phyloP scores from a whole-genome alignment of 768 basidiomycete species.

The Amanita exitialis region DNA sequence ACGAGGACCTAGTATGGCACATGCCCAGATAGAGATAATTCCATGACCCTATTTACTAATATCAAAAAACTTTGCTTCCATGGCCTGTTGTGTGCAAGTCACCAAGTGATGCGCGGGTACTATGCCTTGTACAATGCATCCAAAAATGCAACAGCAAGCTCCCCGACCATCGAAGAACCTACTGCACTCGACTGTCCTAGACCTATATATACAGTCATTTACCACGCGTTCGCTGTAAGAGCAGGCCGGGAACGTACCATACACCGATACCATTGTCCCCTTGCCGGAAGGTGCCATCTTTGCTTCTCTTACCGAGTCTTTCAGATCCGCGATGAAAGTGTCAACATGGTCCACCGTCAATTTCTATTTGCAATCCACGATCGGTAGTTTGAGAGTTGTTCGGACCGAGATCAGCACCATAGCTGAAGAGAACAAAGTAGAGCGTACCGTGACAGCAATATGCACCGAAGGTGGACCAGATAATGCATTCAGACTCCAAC shows the following conservation, averaged over 20 bases:
- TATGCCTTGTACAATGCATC: constrained; percentile 78
- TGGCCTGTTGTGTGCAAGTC: neutral
- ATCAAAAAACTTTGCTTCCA: too few relatives aligned
- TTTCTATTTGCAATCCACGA: constrained; percentile 33
- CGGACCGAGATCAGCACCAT: neutral
- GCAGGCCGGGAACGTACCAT: constrained; percentile 46
- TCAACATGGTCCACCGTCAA: constrained; percentile 73
- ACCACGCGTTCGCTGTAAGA: neutral
- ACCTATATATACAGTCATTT: constrained; percentile 31
- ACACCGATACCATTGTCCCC: constrained; percentile 87
- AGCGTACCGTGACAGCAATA: constrained; percentile 84
- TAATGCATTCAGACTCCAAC: constrained; percentile 90
- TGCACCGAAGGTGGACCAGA: constrained; percentile 76
- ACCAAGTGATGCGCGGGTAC: constrained; percentile 2
- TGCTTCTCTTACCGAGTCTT: constrained; percentile 64
- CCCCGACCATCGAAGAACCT: constrained; percentile 71
- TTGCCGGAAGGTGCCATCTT: constrained; percentile 54
- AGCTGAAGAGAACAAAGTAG: neutral
- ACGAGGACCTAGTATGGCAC: too few relatives aligned
- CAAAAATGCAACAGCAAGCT: constrained; percentile 71
- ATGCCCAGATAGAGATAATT: too few relatives aligned
- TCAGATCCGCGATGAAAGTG: constrained; percentile 76
- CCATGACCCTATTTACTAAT: too few relatives aligned
- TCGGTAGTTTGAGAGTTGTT: neutral
- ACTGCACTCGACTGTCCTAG: constrained; percentile 75